Base-by-base conservation (phyloP, 345 rosid species). In the Excoecaria cochinchinensis region DNA sequence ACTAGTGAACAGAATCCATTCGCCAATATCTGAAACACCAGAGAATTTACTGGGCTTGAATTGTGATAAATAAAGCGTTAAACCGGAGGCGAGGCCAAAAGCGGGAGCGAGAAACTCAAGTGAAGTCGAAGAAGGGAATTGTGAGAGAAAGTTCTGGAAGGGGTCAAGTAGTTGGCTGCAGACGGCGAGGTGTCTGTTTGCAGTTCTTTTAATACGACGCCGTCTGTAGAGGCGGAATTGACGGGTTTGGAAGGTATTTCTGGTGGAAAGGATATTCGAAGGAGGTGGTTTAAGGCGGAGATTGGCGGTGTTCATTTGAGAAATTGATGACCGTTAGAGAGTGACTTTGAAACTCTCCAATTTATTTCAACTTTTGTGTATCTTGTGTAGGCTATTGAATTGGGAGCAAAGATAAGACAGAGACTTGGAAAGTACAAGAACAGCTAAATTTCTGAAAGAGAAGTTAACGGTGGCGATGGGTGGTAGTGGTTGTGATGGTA, bases 1-100 rank as follows among this genome's bases (percentile, higher is more conserved):
- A 38, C 85, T 87, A 59, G 94, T 82, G 85, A 91, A 85, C 4
- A 92, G 84, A 74, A 95, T 80, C 97, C 97, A 95, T 46, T 92
- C 92, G 10, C 95, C 97, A 74, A 86, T 75, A 50, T 87, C 85
- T 51, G 75, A 62, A 38, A 17, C 61, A 17, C 14, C 36, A 5
- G 58, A 4, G 3, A 24, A 2, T 17, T 16, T 59, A 22, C 44
- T 8, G 44, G 73, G 57, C 68, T 59, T 38, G 11, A 76, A 77
- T 8, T 56, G 86, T 42, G 90, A 68, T 7, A 86, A 58, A 65
- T 56, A 84, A 61, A 86, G 79, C 3, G 93, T 85, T 40, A 90
- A 56, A 53, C 92, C 94, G 76, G 97, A 89, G 70, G 90, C 85
- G 67, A 91, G 76, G 14, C 89, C 97, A 19, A 90, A 69, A 19